phyloP scores from a whole-genome alignment of 257 asterid species.

The Ajuga chamaepitys region DNA sequence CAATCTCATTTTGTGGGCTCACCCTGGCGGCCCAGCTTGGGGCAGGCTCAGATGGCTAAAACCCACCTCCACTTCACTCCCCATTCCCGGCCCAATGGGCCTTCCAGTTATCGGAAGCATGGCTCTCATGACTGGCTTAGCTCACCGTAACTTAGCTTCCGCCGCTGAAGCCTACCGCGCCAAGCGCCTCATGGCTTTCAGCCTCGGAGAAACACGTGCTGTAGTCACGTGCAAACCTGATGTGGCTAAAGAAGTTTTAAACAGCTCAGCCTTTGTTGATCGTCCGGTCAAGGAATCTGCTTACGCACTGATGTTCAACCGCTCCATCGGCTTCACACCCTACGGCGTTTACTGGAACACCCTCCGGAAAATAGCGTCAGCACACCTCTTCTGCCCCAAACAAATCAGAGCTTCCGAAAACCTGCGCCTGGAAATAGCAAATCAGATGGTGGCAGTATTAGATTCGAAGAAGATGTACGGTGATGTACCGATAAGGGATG shows the following conservation, averaged over 20 bases:
- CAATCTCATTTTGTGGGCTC: slow-evolving; percentile 54
- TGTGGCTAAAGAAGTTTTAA: slow-evolving; percentile 55
- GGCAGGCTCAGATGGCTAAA: slow-evolving; percentile 34
- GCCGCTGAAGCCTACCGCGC: slow-evolving; percentile 41
- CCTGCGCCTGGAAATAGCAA: slow-evolving; percentile 39
- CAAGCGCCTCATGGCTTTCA: slow-evolving; percentile 66
- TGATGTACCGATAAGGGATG: slow-evolving; percentile 44
- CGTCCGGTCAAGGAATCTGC: slow-evolving; percentile 80
- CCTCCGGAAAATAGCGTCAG: slow-evolving; percentile 51
- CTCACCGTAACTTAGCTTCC: slow-evolving; percentile 64
- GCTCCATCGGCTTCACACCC: slow-evolving; percentile 83
- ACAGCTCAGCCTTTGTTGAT: slow-evolving; percentile 54
- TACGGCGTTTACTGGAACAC: slow-evolving; percentile 77
- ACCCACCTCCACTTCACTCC: slow-evolving; percentile 2
- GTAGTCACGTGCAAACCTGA: slow-evolving; percentile 64
- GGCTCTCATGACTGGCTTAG: slow-evolving; percentile 61
- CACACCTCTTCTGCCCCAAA: slow-evolving; percentile 63
- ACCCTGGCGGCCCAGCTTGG: slow-evolving; percentile 92
- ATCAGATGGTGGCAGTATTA: slow-evolving; percentile 30
- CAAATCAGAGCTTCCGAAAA: slow-evolving; percentile 45
- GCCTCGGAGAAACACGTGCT: slow-evolving; percentile 70
- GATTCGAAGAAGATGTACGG: not conserved
- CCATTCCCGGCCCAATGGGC: slow-evolving; percentile 73
- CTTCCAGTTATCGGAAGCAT: slow-evolving; percentile 66
- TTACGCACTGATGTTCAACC: slow-evolving; percentile 57